These are phyloP conservation scores for Tetradesmus lagerheimii DNA, from an alignment of 139 green algal genomes.

Conservation along the genomic window DNA sequence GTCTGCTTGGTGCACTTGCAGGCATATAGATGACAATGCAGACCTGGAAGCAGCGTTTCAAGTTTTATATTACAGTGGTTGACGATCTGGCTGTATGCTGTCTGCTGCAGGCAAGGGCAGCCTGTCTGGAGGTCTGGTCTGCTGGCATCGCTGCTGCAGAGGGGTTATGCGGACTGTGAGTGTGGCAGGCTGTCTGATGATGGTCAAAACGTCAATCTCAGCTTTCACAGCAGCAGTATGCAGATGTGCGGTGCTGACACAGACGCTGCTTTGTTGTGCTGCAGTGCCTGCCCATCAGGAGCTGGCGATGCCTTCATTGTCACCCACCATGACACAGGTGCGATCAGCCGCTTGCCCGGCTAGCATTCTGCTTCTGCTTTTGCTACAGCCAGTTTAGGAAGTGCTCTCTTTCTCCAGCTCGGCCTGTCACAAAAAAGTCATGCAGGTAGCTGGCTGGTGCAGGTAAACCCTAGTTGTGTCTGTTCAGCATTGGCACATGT, in stretches of 20 bases:
- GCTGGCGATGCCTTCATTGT: slow-evolving; percentile 91
- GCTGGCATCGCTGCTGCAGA: neutral
- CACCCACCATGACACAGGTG: slow-evolving; percentile 93
- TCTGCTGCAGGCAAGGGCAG: slow-evolving; percentile 5
- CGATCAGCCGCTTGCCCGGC: neutral
- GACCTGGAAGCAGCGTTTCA: neutral
- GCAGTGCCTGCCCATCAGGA: slow-evolving; percentile 68
- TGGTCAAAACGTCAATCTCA: no score
- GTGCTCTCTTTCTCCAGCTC: no score
- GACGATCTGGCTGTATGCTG: neutral
- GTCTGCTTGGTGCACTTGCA: neutral
- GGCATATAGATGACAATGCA: neutral
- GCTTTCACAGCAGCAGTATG: no score
- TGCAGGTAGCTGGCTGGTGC: neutral
- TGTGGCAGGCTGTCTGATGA: no score
- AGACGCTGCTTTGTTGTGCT: neutral
- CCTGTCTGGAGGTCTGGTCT: neutral
- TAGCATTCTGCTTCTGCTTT: neutral
- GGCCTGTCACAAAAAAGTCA: neutral
- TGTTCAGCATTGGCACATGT: neutral
- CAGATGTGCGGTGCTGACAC: neutral
- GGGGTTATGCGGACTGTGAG: slow-evolving; percentile 36
- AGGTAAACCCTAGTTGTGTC: neutral
- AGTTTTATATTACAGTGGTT: neutral
- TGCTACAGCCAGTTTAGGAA: neutral